phyloP scores from a whole-genome alignment of 495 filamentous ascomycete genomes.

The Neurospora sp. region DNA sequence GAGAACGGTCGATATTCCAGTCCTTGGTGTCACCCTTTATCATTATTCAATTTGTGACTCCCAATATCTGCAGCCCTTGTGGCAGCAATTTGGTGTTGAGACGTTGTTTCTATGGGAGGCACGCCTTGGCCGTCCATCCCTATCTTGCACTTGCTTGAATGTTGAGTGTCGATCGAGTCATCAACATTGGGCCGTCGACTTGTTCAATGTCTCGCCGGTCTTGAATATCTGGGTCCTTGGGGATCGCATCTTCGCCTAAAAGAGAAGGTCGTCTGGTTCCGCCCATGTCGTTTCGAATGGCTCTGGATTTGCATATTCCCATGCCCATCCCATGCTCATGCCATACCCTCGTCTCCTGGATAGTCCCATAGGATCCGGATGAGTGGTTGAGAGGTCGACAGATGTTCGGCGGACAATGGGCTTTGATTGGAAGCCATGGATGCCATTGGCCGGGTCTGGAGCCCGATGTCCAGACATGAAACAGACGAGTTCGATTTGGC shows the following conservation, averaged over 20 bases:
- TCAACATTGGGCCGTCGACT: neutral
- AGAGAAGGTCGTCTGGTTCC: neutral
- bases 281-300: neutral
- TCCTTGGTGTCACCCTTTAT: neutral
- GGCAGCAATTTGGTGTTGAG: neutral
- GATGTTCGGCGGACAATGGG: conserved; percentile 7
- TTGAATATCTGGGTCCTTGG: neutral
- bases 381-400: conserved; percentile 17
- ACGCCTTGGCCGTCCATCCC: neutral
- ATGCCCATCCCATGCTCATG: too few species aligned
- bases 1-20: neutral
- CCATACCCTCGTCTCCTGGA: conserved; percentile 9
- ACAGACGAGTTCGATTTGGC: conserved; percentile 26
- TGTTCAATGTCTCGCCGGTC: neutral
- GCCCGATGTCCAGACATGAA: conserved; percentile 26
- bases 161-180: neutral
- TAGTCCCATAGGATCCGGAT: conserved; percentile 16
- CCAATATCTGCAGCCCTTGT: neutral
- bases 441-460: conserved; percentile 21
- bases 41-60: neutral
- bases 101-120: neutral
- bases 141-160: neutral
- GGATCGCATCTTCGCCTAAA: neutral
- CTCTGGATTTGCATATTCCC: neutral
- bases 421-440: conserved; percentile 1